Evolutionary conservation across 495 filamentous ascomycete species (phyloP).

Genomic region (Neurospora sp.): DNA sequence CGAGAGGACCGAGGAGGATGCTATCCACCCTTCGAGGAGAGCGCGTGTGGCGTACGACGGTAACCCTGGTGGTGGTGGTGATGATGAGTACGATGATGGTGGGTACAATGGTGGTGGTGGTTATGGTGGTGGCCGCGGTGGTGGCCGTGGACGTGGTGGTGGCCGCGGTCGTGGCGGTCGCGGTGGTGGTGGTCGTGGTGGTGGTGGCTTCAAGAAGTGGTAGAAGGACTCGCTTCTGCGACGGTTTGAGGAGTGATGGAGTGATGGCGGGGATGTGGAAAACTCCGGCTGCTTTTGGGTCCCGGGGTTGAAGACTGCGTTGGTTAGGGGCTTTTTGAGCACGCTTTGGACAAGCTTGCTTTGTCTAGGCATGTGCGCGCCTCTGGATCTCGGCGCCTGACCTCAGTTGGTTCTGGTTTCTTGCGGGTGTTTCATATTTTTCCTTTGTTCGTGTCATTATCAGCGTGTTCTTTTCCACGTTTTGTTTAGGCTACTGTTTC

Average conservation of each 20-base stretch:
- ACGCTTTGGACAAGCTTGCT: background rate
- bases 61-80: background rate
- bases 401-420: too few relatives aligned
- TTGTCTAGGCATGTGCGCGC: too few relatives aligned
- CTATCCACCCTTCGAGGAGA: conserved; percentile 23
- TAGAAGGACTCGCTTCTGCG: background rate
- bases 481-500: background rate
- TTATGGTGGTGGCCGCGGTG: conserved; percentile 2
- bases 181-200: background rate
- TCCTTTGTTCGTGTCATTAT: background rate
- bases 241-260: background rate
- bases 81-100: background rate
- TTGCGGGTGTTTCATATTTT: background rate
- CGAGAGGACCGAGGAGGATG: conserved; percentile 11
- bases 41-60: conserved; percentile 12
- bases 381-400: too few relatives aligned
- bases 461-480: background rate
- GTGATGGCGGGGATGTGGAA: background rate
- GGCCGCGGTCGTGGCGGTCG: background rate
- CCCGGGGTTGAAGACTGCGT: too few relatives aligned
- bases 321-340: background rate
- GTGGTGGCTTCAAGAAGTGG: background rate
- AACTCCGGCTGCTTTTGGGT: background rate
- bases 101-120: background rate
- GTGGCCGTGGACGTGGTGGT: conserved; percentile 8